Base-by-base conservation (phyloP, 805 yeast genomes). In the Hyphopichia homilentoma region DNA sequence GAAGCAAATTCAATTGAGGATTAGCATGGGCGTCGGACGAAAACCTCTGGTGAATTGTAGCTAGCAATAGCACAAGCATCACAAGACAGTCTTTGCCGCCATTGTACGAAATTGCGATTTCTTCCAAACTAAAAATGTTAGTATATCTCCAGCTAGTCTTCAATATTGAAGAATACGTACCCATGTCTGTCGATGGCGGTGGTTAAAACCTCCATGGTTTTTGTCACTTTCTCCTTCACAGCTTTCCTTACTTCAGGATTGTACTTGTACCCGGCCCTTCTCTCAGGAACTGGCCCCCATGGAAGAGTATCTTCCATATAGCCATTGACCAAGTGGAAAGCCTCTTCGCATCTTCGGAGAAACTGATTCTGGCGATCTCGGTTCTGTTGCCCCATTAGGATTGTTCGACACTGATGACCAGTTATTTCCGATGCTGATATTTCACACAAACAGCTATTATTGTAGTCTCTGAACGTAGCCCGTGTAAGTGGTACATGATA, bases 71-170 rank as follows among this genome's bases (percentile, higher is more conserved):
- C 11, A 87, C 65, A 34, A 93, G 69, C 82, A 90, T 78, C 20
- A 89, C 97, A 29, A 89, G 74, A 48, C 97, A 93, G 60, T 93
- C 98, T 52, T 93, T 93, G 2, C 98, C 98, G 7, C 98, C 98
- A 53, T 93, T 93, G 57, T 83, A 93, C 2, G 95, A 84, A 9
- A 93, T 68, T 0, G 97, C 82, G 3, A 84, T 59, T 36, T 82
- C 79, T 12, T 54, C 50, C n/a, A 65, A 44, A 6, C 62, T 57
- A 31, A 5, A 33, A 15, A 24, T 14, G 54, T 46, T 48, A 50
- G 52, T 46, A 38, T n/a, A n/a, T 22, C 16, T 24, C 14, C 17
- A 6, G 7, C 7, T 27, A 33, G 24, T 29, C 22, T 25, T 27
- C 13, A 24, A 8, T 12, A n/a, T 16, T 13, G n/a, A 23, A 9